These are phyloP conservation scores for Elongisporangium anandrum DNA, from an alignment of 352 stramenopile species.

Conservation along the genomic window DNA sequence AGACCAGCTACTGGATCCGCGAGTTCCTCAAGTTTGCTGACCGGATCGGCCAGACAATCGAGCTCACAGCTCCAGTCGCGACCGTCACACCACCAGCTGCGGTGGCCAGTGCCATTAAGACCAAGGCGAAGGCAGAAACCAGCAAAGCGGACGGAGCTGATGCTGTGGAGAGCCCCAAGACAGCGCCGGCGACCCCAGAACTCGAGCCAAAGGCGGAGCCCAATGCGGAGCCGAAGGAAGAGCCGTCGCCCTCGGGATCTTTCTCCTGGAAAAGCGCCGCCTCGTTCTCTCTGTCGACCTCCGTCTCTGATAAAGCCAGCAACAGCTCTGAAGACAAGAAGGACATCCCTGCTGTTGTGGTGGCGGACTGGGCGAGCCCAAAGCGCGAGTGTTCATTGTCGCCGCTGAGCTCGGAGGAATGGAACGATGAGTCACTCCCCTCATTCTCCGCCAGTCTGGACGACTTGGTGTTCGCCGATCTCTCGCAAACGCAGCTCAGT, in stretches of 20 bases:
- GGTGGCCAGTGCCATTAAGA: neutral
- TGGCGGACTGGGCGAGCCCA: neutral
- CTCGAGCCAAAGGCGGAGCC: conserved; percentile 5
- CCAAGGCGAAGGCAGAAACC: neutral
- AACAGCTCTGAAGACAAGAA: neutral
- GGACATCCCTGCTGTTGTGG: conserved; percentile 1
- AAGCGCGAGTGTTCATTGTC: conserved; percentile 24
- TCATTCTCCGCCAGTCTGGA: conserved; percentile 40
- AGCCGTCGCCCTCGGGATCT: neutral
- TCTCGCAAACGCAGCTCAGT: conserved; percentile 29
- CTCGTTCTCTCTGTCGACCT: neutral
- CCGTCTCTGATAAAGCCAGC: neutral
- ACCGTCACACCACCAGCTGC: neutral
- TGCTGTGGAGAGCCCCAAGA: conserved; percentile 1
- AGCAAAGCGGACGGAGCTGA: conserved; percentile 1
- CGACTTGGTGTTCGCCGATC: conserved; percentile 33
- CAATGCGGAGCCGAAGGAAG: conserved; percentile 6
- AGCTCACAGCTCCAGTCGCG: conserved; percentile 14
- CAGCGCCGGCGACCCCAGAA: conserved; percentile 23
- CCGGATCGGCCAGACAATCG: conserved; percentile 54
- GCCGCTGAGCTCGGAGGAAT: conserved; percentile 60
- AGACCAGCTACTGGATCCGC: conserved; percentile 66
- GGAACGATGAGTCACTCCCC: conserved; percentile 31
- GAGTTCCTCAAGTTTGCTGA: conserved; percentile 66
- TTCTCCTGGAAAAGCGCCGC: neutral